Base-by-base conservation (phyloP, 768 basidiomycete genomes). In the Agaricus sinodeliciosus region DNA sequence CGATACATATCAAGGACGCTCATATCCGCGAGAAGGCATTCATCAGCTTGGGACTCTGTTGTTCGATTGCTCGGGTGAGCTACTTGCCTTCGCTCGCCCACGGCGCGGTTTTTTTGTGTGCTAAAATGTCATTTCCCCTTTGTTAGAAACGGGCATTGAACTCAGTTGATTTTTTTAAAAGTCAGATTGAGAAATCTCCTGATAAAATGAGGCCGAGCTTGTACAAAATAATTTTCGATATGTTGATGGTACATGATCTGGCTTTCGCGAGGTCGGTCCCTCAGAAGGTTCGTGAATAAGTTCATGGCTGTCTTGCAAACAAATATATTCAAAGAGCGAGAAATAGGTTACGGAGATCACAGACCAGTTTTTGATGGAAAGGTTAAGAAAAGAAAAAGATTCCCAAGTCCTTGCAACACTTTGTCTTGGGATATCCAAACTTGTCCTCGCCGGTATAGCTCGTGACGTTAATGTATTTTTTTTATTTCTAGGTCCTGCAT, bases 161-260 rank as follows among this genome's bases (percentile, higher is more conserved):
- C 56, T 80, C 78, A 3, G 91, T 97, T 71, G 87, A 89, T 45
- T 76, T 98, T 0, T 96, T 97, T 72, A 58, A 92, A 4, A 78
- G 82, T 36, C 93, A 94, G 66, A 79, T 91, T 0, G 83, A 88
- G 59, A 75, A 76, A 22, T 82, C 87, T 1, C 85, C 90, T 2
- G 84, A 85, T 48, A 78, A 85, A 16, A 76, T 96, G 55, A 87
- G 85, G 67, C 68, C 34, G 83, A 85, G 55, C 82, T 91, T 5
- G 69, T 96, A 43, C 85, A 93, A 63, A 80, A 54, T 94, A 48
- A 73, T 96, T 9, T 91, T 97, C 62, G 95, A 98, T 65, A 71
- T 96, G 51, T 67, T 97, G 60, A 85, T 96, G 77, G 82, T 95
- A 46, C 91, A 97, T 59, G 92, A 94, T 55, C 75, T 78, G 43